Evolutionary conservation across 306 rosid species (phyloP), one percentile per base, ranked within the genome.

Genomic region (Ziziphus jujuba): DNA sequence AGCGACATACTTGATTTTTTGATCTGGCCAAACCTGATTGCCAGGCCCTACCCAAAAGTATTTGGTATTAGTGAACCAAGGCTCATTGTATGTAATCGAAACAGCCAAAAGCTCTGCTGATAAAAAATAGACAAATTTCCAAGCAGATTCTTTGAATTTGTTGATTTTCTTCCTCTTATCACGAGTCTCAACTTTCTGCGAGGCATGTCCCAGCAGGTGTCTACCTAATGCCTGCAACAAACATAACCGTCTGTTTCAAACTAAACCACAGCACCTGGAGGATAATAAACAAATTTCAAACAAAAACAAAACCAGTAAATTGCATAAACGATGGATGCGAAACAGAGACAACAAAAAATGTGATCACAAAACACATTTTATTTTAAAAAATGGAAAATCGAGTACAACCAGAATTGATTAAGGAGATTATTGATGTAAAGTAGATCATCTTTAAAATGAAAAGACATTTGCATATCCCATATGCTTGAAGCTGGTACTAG

Each of bases 1-100:
- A 57, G 75, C 22, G 22, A 69, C 77, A 47, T 24, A 77, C 81
- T 77, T 77, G 2, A 56, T 71, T 65, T 77, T 77, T 72, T 71
- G 81, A 28, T 77, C 73, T 0, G 81, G 81, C 81, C 81, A 77
- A 51, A 53, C 31, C 63, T 77, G 81, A 77, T 59, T 11, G 28
- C 81, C 81, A 21, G 81, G 81, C 40, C 81, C 81, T 71, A 64
- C 81, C 81, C 81, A 77, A 6, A 77, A 65, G 59, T 59, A 43
- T 38, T 20, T 71, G 49, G 81, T 77, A 6, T 59, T 52, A 1
- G 69, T 48, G 54, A 77, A 77, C 81, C 81, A 77, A 10, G 81
- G 81, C 60, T 77, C 81, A 7, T 77, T 55, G 47, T 65, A 59
- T n/a, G 72, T 59, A 31, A 77, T 51, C 45, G n/a, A 65, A 22